Evolutionary conservation across 306 rosid species (phyloP).

Genomic region (Quercus alba): DNA sequence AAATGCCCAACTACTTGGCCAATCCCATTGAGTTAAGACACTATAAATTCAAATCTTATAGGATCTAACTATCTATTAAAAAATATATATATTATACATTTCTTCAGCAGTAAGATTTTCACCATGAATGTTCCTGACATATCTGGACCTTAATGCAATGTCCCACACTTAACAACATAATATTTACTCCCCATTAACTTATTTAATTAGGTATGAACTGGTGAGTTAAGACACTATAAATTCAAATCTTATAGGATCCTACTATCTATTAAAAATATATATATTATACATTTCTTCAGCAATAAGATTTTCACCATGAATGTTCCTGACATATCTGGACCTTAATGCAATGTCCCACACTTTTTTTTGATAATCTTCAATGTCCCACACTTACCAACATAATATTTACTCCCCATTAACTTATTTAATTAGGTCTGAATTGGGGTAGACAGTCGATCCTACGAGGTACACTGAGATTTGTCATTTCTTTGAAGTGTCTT

Average conservation of each 20-base stretch:
- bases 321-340: background rate
- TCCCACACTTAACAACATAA: slow-evolving; percentile 2
- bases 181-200: slow-evolving; percentile 20
- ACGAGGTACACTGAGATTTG: background rate
- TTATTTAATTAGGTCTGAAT: slow-evolving; percentile 20
- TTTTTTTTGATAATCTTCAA: too few relatives aligned
- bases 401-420: slow-evolving; percentile 21
- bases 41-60: too few relatives aligned
- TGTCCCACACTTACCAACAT: slow-evolving; percentile 1
- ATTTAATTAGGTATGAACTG: slow-evolving; percentile 23
- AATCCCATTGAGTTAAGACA: too few relatives aligned
- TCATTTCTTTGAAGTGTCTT: background rate
- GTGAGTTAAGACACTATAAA: too few relatives aligned
- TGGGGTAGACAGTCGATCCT: background rate
- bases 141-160: background rate
- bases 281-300: too few relatives aligned
- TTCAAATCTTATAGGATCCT: too few relatives aligned
- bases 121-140: background rate
- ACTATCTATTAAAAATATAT: too few relatives aligned
- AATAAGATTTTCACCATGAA: background rate
- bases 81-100: too few relatives aligned
- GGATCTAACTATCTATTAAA: too few relatives aligned
- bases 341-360: background rate
- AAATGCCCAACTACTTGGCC: too few relatives aligned
- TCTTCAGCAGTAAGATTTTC: background rate